Evolutionary conservation across 2,329 filamentous ascomycete species (phyloP).

Genomic region (Botrytis squamosa): DNA sequence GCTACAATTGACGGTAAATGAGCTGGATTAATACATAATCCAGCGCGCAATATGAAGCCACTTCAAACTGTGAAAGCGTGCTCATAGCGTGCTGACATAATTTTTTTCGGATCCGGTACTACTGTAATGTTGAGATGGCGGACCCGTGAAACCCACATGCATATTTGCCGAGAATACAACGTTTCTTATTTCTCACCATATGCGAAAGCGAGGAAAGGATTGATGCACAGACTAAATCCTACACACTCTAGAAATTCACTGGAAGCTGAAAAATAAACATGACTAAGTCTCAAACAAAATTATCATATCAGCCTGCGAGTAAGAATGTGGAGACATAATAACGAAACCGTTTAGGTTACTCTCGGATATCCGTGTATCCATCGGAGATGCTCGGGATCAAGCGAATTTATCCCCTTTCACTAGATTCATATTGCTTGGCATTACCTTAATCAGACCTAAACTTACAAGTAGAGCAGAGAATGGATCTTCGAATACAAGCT

Average conservation of each 20-base stretch:
- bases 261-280: not conserved
- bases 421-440: not conserved
- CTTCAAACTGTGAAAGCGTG: not conserved
- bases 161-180: not conserved
- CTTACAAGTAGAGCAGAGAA: not conserved
- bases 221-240: not conserved
- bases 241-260: not conserved
- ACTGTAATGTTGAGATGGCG: not conserved
- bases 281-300: not conserved
- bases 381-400: constrained; percentile 1
- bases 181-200: not conserved
- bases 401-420: not conserved
- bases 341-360: not conserved
- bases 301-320: not conserved
- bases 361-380: not conserved
- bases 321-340: not conserved
- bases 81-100: constrained; percentile 10
- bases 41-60: not conserved
- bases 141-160: not conserved
- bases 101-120: constrained; percentile 13
- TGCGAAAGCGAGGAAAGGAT: not conserved
- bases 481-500: not conserved
- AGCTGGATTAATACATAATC: not conserved
- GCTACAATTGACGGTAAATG: not conserved
- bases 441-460: not conserved